Evolutionary conservation across 2,329 filamentous ascomycete species (phyloP).

Genomic region (Venturia carpophila): DNA sequence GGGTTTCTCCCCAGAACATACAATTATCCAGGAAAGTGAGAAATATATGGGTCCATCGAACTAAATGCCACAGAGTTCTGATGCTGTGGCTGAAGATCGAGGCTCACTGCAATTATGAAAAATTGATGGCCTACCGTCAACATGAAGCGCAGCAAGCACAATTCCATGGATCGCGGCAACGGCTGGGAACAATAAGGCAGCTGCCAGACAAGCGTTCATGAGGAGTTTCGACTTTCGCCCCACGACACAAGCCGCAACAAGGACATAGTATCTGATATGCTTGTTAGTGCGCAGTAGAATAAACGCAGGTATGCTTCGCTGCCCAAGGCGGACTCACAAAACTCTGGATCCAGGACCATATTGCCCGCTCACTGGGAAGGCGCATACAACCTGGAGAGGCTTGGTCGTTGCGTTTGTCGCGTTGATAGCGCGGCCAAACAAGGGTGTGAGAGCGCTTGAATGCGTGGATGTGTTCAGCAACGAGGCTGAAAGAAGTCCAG

Average conservation of each 20-base stretch:
- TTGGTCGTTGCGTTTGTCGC: slow-evolving; percentile 20
- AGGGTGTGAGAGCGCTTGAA: slow-evolving; percentile 23
- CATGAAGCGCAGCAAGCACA: slow-evolving; percentile 51
- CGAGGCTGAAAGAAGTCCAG: slow-evolving; percentile 21
- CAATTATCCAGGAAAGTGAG: neutral
- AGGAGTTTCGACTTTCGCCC: slow-evolving; percentile 56
- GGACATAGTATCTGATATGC: slow-evolving; percentile 50
- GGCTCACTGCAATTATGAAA: neutral
- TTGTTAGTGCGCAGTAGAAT: slow-evolving; percentile 18
- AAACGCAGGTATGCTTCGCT: slow-evolving; percentile 23
- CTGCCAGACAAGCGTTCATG: slow-evolving; percentile 54
- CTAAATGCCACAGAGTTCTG: neutral
- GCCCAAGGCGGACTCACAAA: slow-evolving; percentile 30
- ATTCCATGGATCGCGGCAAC: slow-evolving; percentile 58
- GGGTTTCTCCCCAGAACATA: neutral
- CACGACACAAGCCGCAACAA: slow-evolving; percentile 55
- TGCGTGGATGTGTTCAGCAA: slow-evolving; percentile 25
- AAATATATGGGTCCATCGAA: neutral
- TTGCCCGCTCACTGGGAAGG: slow-evolving; percentile 50
- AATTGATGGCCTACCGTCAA: slow-evolving; percentile 41
- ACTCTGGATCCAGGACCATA: slow-evolving; percentile 49
- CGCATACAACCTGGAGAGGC: slow-evolving; percentile 44
- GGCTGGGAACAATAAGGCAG: slow-evolving; percentile 54
- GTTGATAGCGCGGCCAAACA: slow-evolving; percentile 22
- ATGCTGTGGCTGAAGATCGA: neutral